These are phyloP conservation scores for Tribonema minus DNA, from an alignment of 108 stramenopile genomes.

Conservation along the genomic window DNA sequence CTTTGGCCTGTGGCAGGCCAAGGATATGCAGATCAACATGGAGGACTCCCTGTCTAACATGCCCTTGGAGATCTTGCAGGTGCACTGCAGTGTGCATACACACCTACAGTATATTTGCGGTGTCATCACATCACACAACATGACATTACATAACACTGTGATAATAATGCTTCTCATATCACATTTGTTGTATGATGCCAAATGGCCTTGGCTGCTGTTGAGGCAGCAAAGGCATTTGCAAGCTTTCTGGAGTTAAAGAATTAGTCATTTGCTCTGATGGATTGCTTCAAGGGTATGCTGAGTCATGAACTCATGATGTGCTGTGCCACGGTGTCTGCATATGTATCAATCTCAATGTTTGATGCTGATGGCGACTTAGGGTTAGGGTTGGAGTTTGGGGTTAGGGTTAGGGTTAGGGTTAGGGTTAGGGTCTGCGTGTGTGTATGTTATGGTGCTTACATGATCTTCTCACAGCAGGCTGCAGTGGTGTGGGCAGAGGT, in stretches of 20 bases:
- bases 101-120: too few relatives aligned
- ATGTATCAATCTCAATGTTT: too few relatives aligned
- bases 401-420: too few relatives aligned
- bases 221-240: neutral
- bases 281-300: too few relatives aligned
- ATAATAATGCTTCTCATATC: neutral
- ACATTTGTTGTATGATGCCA: neutral
- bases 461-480: neutral
- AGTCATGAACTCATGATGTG: too few relatives aligned
- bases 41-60: slow-evolving; percentile 44
- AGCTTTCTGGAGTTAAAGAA: neutral
- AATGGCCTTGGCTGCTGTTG: neutral
- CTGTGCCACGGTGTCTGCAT: too few relatives aligned
- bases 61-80: slow-evolving; percentile 48
- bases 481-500: neutral
- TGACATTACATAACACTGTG: neutral
- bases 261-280: too few relatives aligned
- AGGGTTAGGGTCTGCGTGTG: neutral
- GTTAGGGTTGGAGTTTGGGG: too few relatives aligned
- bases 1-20: slow-evolving; percentile 46
- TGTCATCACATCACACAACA: neutral
- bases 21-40: slow-evolving; percentile 53
- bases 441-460: neutral
- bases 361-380: too few relatives aligned
- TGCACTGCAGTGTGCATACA: too few relatives aligned